phyloP scores from a whole-genome alignment of 2,329 filamentous ascomycete genomes.

The Ophioceras dolichostomum region DNA sequence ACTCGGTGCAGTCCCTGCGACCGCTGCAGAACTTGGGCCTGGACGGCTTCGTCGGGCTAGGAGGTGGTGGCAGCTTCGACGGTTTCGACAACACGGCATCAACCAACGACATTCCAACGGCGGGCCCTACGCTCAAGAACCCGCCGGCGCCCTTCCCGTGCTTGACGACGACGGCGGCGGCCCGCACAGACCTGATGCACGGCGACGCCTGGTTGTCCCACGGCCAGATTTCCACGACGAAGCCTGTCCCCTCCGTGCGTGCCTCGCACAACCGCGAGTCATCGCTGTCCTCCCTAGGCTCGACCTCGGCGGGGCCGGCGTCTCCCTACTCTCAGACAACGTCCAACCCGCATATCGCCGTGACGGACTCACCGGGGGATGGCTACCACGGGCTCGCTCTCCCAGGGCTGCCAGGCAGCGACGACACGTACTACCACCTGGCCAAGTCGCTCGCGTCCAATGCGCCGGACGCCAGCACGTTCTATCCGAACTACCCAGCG shows the following conservation, averaged over 20 bases:
- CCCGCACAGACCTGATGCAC: background rate
- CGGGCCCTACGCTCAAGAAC: too few species aligned
- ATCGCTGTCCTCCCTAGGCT: slow-evolving; percentile 48
- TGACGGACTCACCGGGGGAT: slow-evolving; percentile 36
- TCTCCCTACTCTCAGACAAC: slow-evolving; percentile 45
- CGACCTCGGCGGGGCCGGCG: slow-evolving; percentile 45
- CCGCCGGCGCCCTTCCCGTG: too few species aligned
- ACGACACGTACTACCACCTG: slow-evolving; percentile 33
- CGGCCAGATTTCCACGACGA: background rate
- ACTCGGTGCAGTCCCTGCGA: too few species aligned
- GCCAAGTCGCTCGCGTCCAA: slow-evolving; percentile 22
- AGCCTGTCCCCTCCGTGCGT: background rate
- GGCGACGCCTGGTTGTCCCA: background rate
- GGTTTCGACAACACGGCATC: too few species aligned
- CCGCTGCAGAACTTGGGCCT: too few species aligned
- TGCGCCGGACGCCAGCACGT: slow-evolving; percentile 16
- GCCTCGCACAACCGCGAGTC: slow-evolving; percentile 44
- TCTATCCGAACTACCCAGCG: slow-evolving; percentile 27
- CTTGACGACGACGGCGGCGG: too few species aligned
- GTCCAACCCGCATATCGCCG: slow-evolving; percentile 45
- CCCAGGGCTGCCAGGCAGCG: slow-evolving; percentile 12
- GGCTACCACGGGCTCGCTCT: slow-evolving; percentile 27
- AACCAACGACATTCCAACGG: too few species aligned
- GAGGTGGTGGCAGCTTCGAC: too few species aligned
- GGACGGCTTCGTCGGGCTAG: too few species aligned